A percentile compares a stretch with the other conserved stretches of the same genome.
Conservation (phyloP, 352 stramenopile genomes). For the Albugo laibachii region DNA sequence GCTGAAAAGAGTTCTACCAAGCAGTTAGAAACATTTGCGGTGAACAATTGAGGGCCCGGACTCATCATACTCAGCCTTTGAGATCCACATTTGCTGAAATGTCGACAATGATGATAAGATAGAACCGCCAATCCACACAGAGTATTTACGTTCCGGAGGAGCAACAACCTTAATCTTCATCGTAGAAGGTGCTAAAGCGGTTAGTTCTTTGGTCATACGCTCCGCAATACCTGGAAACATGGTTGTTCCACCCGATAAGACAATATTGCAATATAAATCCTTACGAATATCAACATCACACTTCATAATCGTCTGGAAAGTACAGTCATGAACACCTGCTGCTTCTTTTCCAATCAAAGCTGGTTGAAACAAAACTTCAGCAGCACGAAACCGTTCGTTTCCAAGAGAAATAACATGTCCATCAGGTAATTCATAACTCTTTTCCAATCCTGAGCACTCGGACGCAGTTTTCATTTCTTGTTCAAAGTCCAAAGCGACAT, state of each 20-base stretch:
- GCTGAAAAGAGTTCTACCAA: neutral
- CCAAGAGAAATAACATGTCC: slow-evolving; percentile 89
- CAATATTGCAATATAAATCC: slow-evolving; percentile 88
- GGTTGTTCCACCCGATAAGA: slow-evolving; percentile 84
- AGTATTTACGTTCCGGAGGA: slow-evolving; percentile 81
- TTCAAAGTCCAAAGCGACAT: slow-evolving; percentile 81
- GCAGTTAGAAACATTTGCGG: slow-evolving; percentile 83
- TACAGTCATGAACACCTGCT: slow-evolving; percentile 45
- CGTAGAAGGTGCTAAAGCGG: slow-evolving; percentile 57
- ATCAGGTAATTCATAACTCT: slow-evolving; percentile 88
- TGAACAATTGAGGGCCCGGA: slow-evolving; percentile 89
- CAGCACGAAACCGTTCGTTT: slow-evolving; percentile 82
- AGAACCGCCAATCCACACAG: slow-evolving; percentile 89
- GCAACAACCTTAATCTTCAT: slow-evolving; percentile 93
- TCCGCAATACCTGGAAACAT: slow-evolving; percentile 86
- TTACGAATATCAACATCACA: slow-evolving; percentile 76
- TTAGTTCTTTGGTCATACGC: slow-evolving; percentile 83
- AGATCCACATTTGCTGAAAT: slow-evolving; percentile 95
- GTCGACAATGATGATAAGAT: slow-evolving; percentile 89
- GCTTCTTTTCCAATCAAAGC: slow-evolving; percentile 78
- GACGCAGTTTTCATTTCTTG: slow-evolving; percentile 77
- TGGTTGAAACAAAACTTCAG: slow-evolving; percentile 87
- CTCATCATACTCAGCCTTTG: slow-evolving; percentile 92
- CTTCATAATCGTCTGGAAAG: slow-evolving; percentile 44
- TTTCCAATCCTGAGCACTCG: slow-evolving; percentile 48